Conservation (phyloP, 352 stramenopile species). For the Phytophthora gonapodyides region DNA sequence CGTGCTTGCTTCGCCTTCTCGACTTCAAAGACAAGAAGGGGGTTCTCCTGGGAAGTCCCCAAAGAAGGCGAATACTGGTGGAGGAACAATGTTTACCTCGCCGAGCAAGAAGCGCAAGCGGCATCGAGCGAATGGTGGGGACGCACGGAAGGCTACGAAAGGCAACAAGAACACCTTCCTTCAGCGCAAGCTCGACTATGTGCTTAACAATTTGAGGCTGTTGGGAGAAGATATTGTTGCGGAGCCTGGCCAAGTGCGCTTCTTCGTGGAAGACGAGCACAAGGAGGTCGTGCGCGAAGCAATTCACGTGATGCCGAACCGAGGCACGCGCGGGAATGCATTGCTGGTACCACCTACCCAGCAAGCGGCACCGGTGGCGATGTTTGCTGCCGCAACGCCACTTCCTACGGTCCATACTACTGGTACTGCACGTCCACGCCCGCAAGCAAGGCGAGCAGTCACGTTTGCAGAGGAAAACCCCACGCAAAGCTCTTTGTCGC, state of each 20-base stretch:
- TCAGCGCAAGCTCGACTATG: conserved; percentile 52
- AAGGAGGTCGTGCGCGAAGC: conserved; percentile 43
- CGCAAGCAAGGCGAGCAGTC: conserved; percentile 26
- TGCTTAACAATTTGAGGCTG: conserved; percentile 55
- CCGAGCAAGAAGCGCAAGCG: conserved; percentile 45
- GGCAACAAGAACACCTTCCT: conserved; percentile 47
- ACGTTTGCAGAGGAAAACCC: conserved; percentile 23
- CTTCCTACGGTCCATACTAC: conserved; percentile 5
- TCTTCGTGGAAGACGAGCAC: conserved; percentile 45
- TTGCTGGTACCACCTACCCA: conserved; percentile 8
- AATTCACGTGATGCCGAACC: conserved; percentile 47
- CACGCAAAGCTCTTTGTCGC: conserved; percentile 2
- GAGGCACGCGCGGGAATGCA: conserved; percentile 16
- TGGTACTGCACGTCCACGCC: conserved; percentile 5
- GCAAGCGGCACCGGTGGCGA: conserved; percentile 10
- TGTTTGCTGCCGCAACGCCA: background rate
- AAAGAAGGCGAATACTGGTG: conserved; percentile 39
- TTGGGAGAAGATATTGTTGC: conserved; percentile 44
- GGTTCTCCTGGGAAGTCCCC: conserved; percentile 25
- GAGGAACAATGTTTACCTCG: conserved; percentile 38
- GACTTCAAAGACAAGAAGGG: conserved; percentile 9
- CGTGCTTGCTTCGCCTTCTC: conserved; percentile 19
- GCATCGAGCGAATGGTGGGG: conserved; percentile 20
- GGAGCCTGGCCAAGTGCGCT: conserved; percentile 52
- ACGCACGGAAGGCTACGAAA: conserved; percentile 28